These are phyloP conservation scores for Endotrypanum monterogeii DNA, from an alignment of 208 protist species.

Conservation along the genomic window DNA sequence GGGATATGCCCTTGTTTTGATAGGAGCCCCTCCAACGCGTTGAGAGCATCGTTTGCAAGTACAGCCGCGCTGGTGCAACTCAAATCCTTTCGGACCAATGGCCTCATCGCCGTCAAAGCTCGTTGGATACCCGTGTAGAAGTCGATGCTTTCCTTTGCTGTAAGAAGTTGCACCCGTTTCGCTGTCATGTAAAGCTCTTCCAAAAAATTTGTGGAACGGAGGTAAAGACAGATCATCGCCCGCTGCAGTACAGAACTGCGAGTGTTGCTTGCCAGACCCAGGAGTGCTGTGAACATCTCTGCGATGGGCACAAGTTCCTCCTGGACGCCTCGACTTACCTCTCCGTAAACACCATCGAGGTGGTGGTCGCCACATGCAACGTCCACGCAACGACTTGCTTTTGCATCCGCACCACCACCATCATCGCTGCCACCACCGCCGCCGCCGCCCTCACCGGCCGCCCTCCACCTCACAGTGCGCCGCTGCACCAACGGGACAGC, in stretches of 20 bases:
- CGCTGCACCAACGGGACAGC: neutral
- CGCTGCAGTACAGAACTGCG: conserved; percentile 39
- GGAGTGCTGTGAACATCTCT: conserved; percentile 35
- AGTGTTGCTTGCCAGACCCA: conserved; percentile 31
- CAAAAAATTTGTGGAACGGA: conserved; percentile 40
- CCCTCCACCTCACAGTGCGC: neutral
- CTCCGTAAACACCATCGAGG: neutral
- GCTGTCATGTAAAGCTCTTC: conserved; percentile 35
- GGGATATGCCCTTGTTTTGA: conserved; percentile 18
- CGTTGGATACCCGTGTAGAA: conserved; percentile 42
- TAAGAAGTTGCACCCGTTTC: conserved; percentile 50
- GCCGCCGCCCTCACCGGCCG: neutral
- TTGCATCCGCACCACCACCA: neutral
- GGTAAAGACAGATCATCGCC: conserved; percentile 37
- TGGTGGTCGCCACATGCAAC: neutral
- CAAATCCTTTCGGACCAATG: conserved; percentile 32
- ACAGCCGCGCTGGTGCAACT: conserved; percentile 39
- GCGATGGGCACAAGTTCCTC: conserved; percentile 24
- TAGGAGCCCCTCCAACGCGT: conserved; percentile 33
- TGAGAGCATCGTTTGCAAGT: conserved; percentile 30
- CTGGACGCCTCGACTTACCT: conserved; percentile 1
- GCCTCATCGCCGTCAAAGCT: conserved; percentile 21
- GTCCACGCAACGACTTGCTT: neutral
- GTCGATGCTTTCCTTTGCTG: conserved; percentile 35
- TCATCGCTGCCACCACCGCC: too few species aligned